Conservation (phyloP, 495 filamentous ascomycete genomes). For the Cercophora samala region DNA sequence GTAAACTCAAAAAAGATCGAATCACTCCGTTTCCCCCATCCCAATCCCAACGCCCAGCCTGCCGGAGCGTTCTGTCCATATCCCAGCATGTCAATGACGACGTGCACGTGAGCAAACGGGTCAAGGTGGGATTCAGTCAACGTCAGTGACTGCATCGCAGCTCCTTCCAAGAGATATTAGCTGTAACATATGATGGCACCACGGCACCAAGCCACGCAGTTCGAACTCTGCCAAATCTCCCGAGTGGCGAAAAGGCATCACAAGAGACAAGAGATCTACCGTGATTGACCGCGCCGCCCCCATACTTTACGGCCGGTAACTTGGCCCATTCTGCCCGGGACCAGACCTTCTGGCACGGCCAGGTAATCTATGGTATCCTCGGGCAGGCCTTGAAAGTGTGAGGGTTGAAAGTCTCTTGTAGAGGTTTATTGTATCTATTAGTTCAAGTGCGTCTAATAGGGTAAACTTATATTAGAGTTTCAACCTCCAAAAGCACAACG, state of each 20-base stretch:
- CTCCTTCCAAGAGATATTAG: background rate
- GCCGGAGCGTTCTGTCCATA: background rate
- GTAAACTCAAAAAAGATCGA: background rate
- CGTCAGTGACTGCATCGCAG: background rate
- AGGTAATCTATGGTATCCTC: background rate
- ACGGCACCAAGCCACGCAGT: too few relatives aligned
- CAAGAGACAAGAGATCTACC: background rate
- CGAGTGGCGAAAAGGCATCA: background rate
- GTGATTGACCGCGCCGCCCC: background rate
- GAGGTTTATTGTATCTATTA: too few relatives aligned
- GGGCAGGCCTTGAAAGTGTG: too few relatives aligned
- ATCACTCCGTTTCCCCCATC: background rate
- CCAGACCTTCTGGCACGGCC: background rate
- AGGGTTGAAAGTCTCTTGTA: too few relatives aligned
- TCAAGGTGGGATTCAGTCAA: background rate
- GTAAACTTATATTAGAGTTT: background rate
- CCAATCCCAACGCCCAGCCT: background rate
- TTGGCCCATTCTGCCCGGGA: background rate
- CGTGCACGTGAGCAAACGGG: background rate
- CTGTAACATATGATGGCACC: background rate
- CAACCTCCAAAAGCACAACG: background rate
- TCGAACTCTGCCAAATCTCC: too few relatives aligned
- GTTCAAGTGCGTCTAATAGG: too few relatives aligned
- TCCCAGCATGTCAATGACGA: background rate
- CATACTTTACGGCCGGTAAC: background rate